Percentiles rank a stretch among this genome's conserved stretches.
Conservation (phyloP, 2,329 filamentous ascomycete genomes). For the Aureobasidium sp. region DNA sequence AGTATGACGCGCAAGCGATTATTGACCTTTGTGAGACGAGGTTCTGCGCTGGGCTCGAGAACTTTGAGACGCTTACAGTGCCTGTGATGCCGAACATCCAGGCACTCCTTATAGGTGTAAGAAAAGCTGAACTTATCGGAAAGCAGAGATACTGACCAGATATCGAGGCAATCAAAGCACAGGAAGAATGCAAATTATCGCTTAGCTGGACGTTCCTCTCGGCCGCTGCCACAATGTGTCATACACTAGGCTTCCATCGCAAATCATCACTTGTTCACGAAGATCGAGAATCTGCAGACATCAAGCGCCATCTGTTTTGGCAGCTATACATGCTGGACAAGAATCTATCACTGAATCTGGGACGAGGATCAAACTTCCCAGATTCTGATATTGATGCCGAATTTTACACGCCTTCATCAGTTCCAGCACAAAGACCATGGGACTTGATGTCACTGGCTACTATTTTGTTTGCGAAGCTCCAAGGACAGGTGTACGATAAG, state of each 20-base stretch:
- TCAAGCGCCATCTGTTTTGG: conserved; percentile 18
- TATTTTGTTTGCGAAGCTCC: conserved; percentile 8
- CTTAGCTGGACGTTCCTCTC: conserved; percentile 17
- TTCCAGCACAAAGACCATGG: conserved; percentile 13
- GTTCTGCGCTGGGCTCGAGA: conserved; percentile 15
- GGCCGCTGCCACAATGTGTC: conserved; percentile 15
- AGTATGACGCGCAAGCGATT: not conserved
- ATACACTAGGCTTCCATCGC: conserved; percentile 16
- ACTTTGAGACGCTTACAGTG: conserved; percentile 14
- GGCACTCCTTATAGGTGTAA: conserved; percentile 13
- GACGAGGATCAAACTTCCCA: conserved; percentile 14
- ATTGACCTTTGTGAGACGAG: conserved; percentile 16
- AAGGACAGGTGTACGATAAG: conserved; percentile 15
- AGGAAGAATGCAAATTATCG: conserved; percentile 17
- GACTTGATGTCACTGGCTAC: conserved; percentile 13
- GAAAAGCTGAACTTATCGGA: not conserved
- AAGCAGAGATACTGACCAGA: not conserved
- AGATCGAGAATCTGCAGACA: conserved; percentile 1
- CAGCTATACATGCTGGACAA: conserved; percentile 16
- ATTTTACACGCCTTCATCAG: conserved; percentile 1
- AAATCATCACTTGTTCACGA: conserved; percentile 13
- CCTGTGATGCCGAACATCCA: conserved; percentile 15
- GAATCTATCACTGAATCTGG: conserved; percentile 14
- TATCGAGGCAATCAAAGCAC: conserved; percentile 8
- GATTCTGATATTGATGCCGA: conserved; percentile 17